Conservation (phyloP, 805 yeast genomes). For the Metschnikowia kunwiensis region DNA sequence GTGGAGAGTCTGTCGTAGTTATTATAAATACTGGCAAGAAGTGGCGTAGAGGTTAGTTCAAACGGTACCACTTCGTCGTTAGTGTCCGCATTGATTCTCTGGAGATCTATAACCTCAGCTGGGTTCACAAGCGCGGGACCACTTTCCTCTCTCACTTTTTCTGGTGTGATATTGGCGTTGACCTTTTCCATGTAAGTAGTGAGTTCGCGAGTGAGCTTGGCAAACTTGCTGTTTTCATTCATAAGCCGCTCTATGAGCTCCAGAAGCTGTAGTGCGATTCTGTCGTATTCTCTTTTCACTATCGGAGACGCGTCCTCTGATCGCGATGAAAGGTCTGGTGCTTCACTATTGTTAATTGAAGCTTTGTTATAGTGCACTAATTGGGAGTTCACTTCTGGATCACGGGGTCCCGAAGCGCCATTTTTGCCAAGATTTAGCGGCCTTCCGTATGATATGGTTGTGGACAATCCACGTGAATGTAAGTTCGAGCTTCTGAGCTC, state of each 20-base stretch:
- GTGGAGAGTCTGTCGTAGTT: conserved; percentile 31
- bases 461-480: conserved; percentile 32
- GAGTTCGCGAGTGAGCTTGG: conserved; percentile 28
- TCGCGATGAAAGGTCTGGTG: conserved; percentile 1
- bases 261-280: conserved; percentile 32
- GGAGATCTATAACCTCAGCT: conserved; percentile 29
- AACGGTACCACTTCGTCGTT: conserved; percentile 35
- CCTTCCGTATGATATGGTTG: conserved; percentile 27
- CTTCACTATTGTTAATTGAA: conserved; percentile 22
- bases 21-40: conserved; percentile 32
- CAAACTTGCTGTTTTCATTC: conserved; percentile 36
- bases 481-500: conserved; percentile 33
- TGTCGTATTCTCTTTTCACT: conserved; percentile 29
- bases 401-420: conserved; percentile 4
- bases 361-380: conserved; percentile 29
- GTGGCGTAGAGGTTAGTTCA: conserved; percentile 33
- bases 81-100: conserved; percentile 10
- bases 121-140: conserved; percentile 24
- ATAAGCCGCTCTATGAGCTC: conserved; percentile 35
- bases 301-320: conserved; percentile 3
- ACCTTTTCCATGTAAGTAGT: conserved; percentile 28
- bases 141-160: conserved; percentile 3
- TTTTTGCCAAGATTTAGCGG: conserved; percentile 16
- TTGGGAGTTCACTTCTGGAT: conserved; percentile 2
- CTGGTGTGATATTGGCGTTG: conserved; percentile 26